A percentile compares a stretch with the other conserved stretches of the same genome.
These are phyloP conservation scores for Sicyos baderoa DNA, from an alignment of 306 rosid genomes.

Conservation along the genomic window DNA sequence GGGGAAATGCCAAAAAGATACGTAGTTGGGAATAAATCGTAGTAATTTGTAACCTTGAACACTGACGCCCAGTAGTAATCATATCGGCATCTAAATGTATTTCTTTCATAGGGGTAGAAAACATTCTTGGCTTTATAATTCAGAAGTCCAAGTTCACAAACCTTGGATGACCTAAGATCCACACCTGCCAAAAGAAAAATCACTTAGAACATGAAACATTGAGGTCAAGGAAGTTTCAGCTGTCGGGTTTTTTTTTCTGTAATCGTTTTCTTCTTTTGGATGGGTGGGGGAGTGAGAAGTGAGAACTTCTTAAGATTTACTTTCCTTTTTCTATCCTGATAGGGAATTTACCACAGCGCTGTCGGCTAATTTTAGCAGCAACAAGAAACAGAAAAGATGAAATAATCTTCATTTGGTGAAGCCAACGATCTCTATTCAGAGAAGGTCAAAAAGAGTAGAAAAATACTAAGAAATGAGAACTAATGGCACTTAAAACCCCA, in stretches of 20 bases:
- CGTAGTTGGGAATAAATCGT: background rate
- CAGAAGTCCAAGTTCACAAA: conserved; percentile 75
- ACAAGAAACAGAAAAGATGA: background rate
- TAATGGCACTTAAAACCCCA: background rate
- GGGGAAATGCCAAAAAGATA: conserved; percentile 10
- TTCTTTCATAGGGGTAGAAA: conserved; percentile 58
- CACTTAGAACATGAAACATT: background rate
- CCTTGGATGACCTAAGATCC: conserved; percentile 85
- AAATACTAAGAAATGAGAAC: background rate
- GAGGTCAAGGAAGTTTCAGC: background rate
- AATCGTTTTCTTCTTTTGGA: background rate
- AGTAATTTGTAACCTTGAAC: conserved; percentile 54
- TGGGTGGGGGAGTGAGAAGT: background rate
- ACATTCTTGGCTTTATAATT: conserved; percentile 70
- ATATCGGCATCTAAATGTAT: conserved; percentile 70
- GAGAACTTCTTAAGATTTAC: background rate
- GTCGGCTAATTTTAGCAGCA: background rate
- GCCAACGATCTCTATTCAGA: background rate
- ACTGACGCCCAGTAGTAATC: conserved; percentile 96
- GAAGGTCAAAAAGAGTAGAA: background rate
- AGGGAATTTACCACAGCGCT: background rate
- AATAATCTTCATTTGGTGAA: background rate
- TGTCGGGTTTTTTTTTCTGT: background rate
- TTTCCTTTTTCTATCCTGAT: background rate
- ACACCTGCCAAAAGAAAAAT: conserved; percentile 59